phyloP scores from a whole-genome alignment of 495 filamentous ascomycete genomes.

The Cryomyces minteri region DNA sequence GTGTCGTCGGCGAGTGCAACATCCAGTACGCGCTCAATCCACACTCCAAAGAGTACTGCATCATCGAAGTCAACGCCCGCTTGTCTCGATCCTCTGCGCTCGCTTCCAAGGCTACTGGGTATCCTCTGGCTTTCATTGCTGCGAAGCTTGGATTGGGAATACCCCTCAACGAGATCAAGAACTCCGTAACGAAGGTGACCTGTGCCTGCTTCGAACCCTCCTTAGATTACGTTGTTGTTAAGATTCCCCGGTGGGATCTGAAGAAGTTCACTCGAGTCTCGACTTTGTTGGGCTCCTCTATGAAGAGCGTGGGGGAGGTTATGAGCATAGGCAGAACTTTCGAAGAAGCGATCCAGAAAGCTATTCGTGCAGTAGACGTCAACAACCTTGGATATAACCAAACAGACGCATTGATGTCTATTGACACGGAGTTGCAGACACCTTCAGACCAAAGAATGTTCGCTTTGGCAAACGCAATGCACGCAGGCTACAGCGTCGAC shows the following conservation, averaged over 20 bases:
- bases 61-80: slow-evolving; percentile 97
- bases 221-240: slow-evolving; percentile 94
- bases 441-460: slow-evolving; percentile 96
- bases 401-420: slow-evolving; percentile 82
- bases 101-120: slow-evolving; percentile 94
- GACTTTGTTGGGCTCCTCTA: slow-evolving; percentile 84
- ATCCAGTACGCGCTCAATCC: slow-evolving; percentile 95
- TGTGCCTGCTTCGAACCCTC: slow-evolving; percentile 99
- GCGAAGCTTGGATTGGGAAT: slow-evolving; percentile 91
- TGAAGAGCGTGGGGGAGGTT: slow-evolving; percentile 99
- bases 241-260: slow-evolving; percentile 96
- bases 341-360: slow-evolving; percentile 97
- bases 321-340: slow-evolving; percentile 97
- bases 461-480: slow-evolving; percentile 96
- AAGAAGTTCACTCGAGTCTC: slow-evolving; percentile 98
- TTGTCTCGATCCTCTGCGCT: slow-evolving; percentile 90
- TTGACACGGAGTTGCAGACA: slow-evolving; percentile 88
- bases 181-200: slow-evolving; percentile 89
- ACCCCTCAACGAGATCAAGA: slow-evolving; percentile 88
- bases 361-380: slow-evolving; percentile 86
- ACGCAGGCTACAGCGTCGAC: slow-evolving; percentile 76
- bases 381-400: slow-evolving; percentile 92
- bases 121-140: slow-evolving; percentile 89
- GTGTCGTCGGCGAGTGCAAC: slow-evolving; percentile 94
- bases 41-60: slow-evolving; percentile 85